These are phyloP conservation scores for Coprinellus micaceus DNA, from an alignment of 768 basidiomycete species.

Conservation along the genomic window DNA sequence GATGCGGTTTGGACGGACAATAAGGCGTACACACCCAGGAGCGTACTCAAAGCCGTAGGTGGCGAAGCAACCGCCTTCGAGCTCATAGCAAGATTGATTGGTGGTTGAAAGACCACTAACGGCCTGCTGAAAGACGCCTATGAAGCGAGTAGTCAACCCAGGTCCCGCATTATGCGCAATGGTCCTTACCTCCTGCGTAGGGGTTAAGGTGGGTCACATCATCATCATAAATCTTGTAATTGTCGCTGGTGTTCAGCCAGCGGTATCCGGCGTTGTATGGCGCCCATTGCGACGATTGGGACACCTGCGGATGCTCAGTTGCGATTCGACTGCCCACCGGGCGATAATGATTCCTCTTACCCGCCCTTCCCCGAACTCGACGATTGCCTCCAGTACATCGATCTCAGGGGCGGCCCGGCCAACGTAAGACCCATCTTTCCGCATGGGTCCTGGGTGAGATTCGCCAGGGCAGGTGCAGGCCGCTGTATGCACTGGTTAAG, in stretches of 20 bases:
- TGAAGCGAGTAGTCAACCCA: slow-evolving; percentile 14
- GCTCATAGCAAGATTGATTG: slow-evolving; percentile 64
- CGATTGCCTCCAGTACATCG: slow-evolving; percentile 60
- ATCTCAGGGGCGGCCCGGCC: slow-evolving; percentile 67
- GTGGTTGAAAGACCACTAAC: slow-evolving; percentile 63
- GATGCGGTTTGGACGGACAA: neutral
- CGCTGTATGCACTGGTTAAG: slow-evolving; percentile 16
- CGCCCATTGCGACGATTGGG: slow-evolving; percentile 48
- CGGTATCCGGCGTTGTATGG: slow-evolving; percentile 66
- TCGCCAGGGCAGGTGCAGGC: slow-evolving; percentile 40
- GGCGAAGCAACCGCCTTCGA: slow-evolving; percentile 25
- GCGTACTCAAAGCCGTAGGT: slow-evolving; percentile 49
- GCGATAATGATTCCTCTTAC: slow-evolving; percentile 10
- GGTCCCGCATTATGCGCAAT: too few species aligned
- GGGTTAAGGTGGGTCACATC: slow-evolving; percentile 46
- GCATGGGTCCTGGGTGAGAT: slow-evolving; percentile 37
- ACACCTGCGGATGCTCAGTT: slow-evolving; percentile 43
- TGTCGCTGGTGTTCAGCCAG: slow-evolving; percentile 51
- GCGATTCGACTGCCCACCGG: neutral
- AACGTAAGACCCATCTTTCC: slow-evolving; percentile 49
- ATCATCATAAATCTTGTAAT: slow-evolving; percentile 46
- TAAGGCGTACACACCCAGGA: slow-evolving; percentile 33
- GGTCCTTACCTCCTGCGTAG: slow-evolving; percentile 52
- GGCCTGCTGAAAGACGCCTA: slow-evolving; percentile 61
- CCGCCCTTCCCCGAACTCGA: slow-evolving; percentile 26